phyloP scores from a whole-genome alignment of 1,139 yeast species.

The Geotrichum phurueaensis region DNA sequence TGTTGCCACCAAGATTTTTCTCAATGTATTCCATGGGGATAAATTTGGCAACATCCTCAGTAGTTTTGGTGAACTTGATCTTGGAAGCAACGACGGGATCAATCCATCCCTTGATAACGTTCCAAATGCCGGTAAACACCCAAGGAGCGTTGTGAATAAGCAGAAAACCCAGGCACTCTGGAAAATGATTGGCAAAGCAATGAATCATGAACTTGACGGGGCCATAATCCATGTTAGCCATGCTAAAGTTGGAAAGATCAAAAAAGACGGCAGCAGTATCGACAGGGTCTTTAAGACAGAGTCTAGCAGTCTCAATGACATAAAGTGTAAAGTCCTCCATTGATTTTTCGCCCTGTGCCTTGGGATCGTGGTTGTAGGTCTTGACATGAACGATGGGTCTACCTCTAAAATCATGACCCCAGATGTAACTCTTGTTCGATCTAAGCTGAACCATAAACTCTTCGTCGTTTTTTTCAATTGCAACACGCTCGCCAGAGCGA shows the following conservation, averaged over 20 bases:
- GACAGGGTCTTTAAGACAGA: conserved; percentile 55
- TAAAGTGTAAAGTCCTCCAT: conserved; percentile 60
- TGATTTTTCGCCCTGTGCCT: conserved; percentile 62
- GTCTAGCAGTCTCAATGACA: conserved; percentile 63
- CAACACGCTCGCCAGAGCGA: conserved; percentile 55
- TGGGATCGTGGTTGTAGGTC: conserved; percentile 66
- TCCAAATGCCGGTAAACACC: conserved; percentile 85
- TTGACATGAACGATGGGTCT: conserved; percentile 68
- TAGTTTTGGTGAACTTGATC: conserved; percentile 61
- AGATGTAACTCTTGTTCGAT: conserved; percentile 55
- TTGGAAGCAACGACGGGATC: conserved; percentile 86
- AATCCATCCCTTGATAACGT: conserved; percentile 74
- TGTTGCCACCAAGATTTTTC: conserved; percentile 60
- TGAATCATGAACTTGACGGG: conserved; percentile 74
- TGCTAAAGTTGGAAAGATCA: conserved; percentile 67
- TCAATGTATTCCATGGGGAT: conserved; percentile 54
- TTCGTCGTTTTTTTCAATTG: conserved; percentile 34
- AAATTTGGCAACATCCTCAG: conserved; percentile 52
- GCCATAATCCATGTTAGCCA: conserved; percentile 76
- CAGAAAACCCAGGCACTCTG: conserved; percentile 71
- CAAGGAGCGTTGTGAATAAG: conserved; percentile 86
- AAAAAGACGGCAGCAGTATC: conserved; percentile 71
- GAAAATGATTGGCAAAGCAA: conserved; percentile 82
- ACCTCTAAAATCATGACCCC: conserved; percentile 58
- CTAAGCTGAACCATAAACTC: conserved; percentile 50